These are phyloP conservation scores for Omphalotus guepiniiformis DNA, from an alignment of 768 basidiomycete species.

Conservation along the genomic window DNA sequence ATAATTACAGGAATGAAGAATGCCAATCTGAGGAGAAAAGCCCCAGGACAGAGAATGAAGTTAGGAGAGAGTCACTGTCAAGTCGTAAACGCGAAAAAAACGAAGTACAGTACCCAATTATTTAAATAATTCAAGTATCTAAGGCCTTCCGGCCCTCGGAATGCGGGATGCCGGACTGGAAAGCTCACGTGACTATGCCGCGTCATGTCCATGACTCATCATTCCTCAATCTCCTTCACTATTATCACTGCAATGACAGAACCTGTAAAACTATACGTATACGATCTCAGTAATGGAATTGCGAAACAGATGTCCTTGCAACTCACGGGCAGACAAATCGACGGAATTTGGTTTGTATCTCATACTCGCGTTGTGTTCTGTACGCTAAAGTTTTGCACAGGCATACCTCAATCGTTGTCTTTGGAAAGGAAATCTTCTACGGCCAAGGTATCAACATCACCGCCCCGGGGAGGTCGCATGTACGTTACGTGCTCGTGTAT, in stretches of 20 bases:
- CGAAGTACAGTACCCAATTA: neutral
- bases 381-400: conserved; percentile 22
- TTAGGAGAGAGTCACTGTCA: neutral
- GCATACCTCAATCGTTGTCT: conserved; percentile 93
- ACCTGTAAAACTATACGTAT: conserved; percentile 80
- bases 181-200: neutral
- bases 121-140: too few relatives aligned
- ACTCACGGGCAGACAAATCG: conserved; percentile 84
- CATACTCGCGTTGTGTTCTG: neutral
- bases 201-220: conserved; percentile 1
- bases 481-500: conserved; percentile 30
- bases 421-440: conserved; percentile 83
- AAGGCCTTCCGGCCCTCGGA: neutral
- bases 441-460: conserved; percentile 80
- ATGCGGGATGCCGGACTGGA: neutral
- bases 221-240: neutral
- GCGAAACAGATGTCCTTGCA: conserved; percentile 74
- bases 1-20: neutral
- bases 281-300: conserved; percentile 87
- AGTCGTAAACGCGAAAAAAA: neutral
- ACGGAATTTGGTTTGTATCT: conserved; percentile 78
- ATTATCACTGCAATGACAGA: conserved; percentile 22
- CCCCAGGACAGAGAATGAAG: neutral
- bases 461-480: conserved; percentile 77
- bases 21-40: too few relatives aligned